Evolutionary conservation across 352 stramenopile species (phyloP), one percentile per base, ranked within the genome.

Genomic region (Phytophthora pluvialis): DNA sequence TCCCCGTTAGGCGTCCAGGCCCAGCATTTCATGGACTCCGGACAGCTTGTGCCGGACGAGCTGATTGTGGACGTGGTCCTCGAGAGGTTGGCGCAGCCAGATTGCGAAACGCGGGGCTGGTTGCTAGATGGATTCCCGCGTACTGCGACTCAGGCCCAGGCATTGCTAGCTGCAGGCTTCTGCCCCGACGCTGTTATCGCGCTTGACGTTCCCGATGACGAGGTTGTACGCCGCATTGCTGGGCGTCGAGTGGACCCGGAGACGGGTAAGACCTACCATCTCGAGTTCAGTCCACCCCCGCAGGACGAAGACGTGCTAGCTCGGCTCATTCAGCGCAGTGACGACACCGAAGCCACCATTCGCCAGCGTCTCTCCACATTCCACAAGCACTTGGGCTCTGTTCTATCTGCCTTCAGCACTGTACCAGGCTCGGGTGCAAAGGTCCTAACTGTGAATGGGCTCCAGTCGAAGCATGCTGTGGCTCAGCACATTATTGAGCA

Each of bases 181-280:
- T 70, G 87, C 12, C 88, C 94, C 2, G 89, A 98, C 63, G 79
- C 83, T 12, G 95, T 98, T 58, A 71, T 98, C 9, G 81, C 98
- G 36, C 86, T 99, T 28, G 77, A 98, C 10, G 95, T 99, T 8
- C 95, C 96, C 0, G 96, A 99, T 66, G 90, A 93, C 26, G 90
- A 98, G 32, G 86, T 99, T 9, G 89, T 98, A 66, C 97, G 98
- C 53, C 90, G 97, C 52, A 99, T 99, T 52, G 98, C 93, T 35
- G 97, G 97, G 46, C 86, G 97, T 32, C 95, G 96, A 59, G 92
- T 99, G 32, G 96, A 99, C 72, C 94, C 97, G 25, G 84, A 86
- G 32, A 97, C 81, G 3, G 94, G 96, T 69, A 94, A 97, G 56
- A 98, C 90, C 50, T 99, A 99, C 75, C 97, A 99, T 53, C 78